A percentile compares a stretch with the other conserved stretches of the same genome.
phyloP scores from a whole-genome alignment of 2,329 filamentous ascomycete genomes.

The Ceratocystiopsis brevicomis region DNA sequence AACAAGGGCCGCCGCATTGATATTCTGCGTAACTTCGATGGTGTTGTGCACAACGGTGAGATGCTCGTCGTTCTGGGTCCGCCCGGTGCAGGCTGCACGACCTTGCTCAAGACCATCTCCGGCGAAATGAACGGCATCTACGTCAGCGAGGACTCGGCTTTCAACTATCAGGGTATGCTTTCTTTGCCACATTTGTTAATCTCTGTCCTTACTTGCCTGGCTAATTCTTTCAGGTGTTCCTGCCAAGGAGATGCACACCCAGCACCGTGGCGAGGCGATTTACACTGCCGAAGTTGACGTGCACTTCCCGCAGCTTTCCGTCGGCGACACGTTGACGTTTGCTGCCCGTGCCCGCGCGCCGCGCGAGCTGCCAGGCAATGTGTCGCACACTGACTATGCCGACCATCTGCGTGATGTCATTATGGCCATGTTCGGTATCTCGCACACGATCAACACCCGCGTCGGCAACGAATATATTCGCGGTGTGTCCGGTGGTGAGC shows the following conservation, averaged over 20 bases:
- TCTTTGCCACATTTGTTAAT: neutral
- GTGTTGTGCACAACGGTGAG: slow-evolving; percentile 49
- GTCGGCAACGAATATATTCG: slow-evolving; percentile 61
- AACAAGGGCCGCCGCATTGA: slow-evolving; percentile 39
- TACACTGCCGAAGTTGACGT: slow-evolving; percentile 74
- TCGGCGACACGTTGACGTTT: slow-evolving; percentile 64
- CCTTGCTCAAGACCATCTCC: slow-evolving; percentile 66
- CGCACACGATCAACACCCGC: slow-evolving; percentile 51
- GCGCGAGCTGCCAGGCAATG: slow-evolving; percentile 38
- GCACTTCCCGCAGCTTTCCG: slow-evolving; percentile 58
- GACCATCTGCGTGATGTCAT: slow-evolving; percentile 50
- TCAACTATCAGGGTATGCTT: slow-evolving; percentile 59
- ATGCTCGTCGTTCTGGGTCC: slow-evolving; percentile 60
- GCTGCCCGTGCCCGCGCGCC: slow-evolving; percentile 53
- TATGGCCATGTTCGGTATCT: slow-evolving; percentile 59
- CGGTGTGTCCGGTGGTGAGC: slow-evolving; percentile 56
- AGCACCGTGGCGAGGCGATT: slow-evolving; percentile 69
- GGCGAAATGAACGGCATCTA: slow-evolving; percentile 69
- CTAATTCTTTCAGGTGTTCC: slow-evolving; percentile 34
- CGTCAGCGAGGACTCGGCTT: slow-evolving; percentile 48
- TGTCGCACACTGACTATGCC: slow-evolving; percentile 28
- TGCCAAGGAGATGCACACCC: slow-evolving; percentile 55
- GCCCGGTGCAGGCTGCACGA: slow-evolving; percentile 60
- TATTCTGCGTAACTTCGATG: slow-evolving; percentile 49
- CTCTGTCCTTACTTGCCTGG: neutral